Base-by-base conservation (phyloP, 2,329 filamentous ascomycete genomes). In the Aphanocladium album region DNA sequence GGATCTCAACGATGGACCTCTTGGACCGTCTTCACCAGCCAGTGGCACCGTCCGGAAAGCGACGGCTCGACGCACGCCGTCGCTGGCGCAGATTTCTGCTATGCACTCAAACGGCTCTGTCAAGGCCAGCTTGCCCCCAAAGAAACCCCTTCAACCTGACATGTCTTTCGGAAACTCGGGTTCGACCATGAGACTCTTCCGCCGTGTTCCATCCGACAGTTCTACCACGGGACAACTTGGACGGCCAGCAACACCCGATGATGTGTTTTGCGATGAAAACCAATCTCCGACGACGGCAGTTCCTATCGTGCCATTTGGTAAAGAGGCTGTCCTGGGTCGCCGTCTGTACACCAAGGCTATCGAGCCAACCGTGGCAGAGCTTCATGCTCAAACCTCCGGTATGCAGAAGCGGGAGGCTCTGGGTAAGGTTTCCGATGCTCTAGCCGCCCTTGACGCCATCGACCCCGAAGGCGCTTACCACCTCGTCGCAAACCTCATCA, bases 151-250 rank as follows among this genome's bases (percentile, higher is more conserved):
- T 2, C 91, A 92, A 60, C 83, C 95, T 1, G 91, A 98, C 69
- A 88, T 96, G 80, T 96, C 89, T 6, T 98, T 96, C 75, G 95
- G 93, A 56, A 98, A 98, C 73, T 89, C 88, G 8, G 91, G 90
- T 1, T 97, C 93, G 1, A 96, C 93, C 17, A 91, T 96, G 66
- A 88, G 93, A 59, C 88, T 96, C 57, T 98, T 97, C 79, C 90
- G 91, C 64, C 86, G 93, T 25, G 91, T 96, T 1, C 82, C 83
- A 0, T 95, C 93, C 0, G 89, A 91, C 67, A 79, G 81, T 67
- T 85, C 80, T 23, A 77, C 74, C 6, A 75, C 76, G 1, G 74
- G 76, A 5, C 76, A 77, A 33, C 61, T 74, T 2, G 71, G 70
- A 30, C 67, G 72, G 14, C 70, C 73, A 4, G 64, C 68, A 1